A percentile compares a stretch with the other conserved stretches of the same genome.
phyloP scores from a whole-genome alignment of 2,329 filamentous ascomycete species.

The Xylaria polymorpha region DNA sequence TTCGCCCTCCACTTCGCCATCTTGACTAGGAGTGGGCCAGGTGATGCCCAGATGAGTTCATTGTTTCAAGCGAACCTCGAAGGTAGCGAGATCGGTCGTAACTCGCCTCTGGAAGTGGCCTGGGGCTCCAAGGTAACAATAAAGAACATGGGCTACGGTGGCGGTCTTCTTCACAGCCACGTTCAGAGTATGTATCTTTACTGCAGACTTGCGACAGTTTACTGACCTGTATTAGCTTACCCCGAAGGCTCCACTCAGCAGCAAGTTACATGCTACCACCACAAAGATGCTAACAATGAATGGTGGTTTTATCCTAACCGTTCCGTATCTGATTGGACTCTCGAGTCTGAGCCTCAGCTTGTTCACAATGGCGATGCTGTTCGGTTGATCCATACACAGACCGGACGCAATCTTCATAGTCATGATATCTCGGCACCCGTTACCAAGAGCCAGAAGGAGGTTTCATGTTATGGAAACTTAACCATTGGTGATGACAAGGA shows the following conservation, averaged over 20 bases:
- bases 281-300: conserved; percentile 99
- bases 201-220: conserved; percentile 1
- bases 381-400: conserved; percentile 92
- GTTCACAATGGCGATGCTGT: conserved; percentile 82
- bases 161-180: conserved; percentile 95
- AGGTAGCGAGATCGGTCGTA: conserved; percentile 92
- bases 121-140: conserved; percentile 89
- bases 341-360: conserved; percentile 77
- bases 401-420: conserved; percentile 96
- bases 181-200: conserved; percentile 73
- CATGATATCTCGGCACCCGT: conserved; percentile 90
- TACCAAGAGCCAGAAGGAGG: conserved; percentile 89
- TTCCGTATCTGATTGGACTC: conserved; percentile 75
- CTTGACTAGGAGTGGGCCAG: conserved; percentile 91
- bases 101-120: conserved; percentile 93
- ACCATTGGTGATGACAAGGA: conserved; percentile 98
- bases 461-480: conserved; percentile 94
- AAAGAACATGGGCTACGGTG: conserved; percentile 99
- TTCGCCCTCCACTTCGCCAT: conserved; percentile 96
- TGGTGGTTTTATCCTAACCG: conserved; percentile 99
- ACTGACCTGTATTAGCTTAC: conserved; percentile 63
- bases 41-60: conserved; percentile 99
- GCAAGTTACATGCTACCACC: conserved; percentile 98
- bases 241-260: conserved; percentile 94
- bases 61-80: conserved; percentile 97